Base-by-base conservation (phyloP, 116 monocot species). In the Posidonia oceanica region DNA sequence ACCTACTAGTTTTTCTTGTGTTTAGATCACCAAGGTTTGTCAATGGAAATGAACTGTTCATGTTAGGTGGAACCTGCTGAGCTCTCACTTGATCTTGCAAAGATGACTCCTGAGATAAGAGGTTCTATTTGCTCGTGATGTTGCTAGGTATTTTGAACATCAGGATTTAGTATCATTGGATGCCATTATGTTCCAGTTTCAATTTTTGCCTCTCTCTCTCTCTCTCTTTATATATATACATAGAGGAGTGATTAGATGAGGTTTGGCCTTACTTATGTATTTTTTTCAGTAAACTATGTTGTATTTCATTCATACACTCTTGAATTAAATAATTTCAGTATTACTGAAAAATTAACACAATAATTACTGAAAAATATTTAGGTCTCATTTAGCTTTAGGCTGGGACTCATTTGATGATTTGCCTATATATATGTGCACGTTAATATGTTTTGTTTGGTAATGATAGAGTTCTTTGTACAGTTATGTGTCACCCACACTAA, bases 41-140 rank as follows among this genome's bases (percentile, higher is more conserved):
- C 22, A 52, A 52, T 21, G 3, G 21, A 59, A 12, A 67, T 51
- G 42, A 2, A 2, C 52, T 52, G 7, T 62, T 29, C 13, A 14
- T 82, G 21, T 75, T 80, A 98, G 98, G 98, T 99, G 51, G 98
- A 99, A 80, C 90, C 93, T 76, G 80, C 84, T 40, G 98, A 99
- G 76, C 87, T 99, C 21, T 99, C 98, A 36, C 88, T 93, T 73
- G 90, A 99, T 76, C 90, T 99, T 78, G 86, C 98, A 22, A 93
- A 88, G 69, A 99, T 99, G 98, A 77, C 93, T 72, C 72, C 90
- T 73, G 79, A 88, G 58, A 74, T 93, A 62, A 85, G 98, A 99
- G 71, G 81, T 99, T 75, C 73, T 81, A 66, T 93, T 99, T 83
- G 93, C 93, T 53, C 80, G 98, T 64, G 81, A 77, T 80, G 98